Percentiles rank a stretch among this genome's conserved stretches.
These are phyloP conservation scores for Exophiala phaeomuriformis DNA, from an alignment of 2,329 filamentous ascomycete species.

Conservation along the genomic window DNA sequence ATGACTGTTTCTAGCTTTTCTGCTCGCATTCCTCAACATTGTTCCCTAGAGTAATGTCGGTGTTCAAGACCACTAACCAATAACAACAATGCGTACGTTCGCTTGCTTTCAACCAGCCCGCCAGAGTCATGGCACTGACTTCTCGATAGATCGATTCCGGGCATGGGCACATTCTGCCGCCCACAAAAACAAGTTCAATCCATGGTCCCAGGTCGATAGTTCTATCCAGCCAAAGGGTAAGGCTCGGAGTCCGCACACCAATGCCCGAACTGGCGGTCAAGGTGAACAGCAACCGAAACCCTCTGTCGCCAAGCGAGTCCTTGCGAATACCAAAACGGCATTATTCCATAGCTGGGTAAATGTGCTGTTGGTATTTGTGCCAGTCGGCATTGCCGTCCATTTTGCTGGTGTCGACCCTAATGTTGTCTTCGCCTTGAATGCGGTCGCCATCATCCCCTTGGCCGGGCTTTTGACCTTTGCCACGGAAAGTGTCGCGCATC, in stretches of 20 bases:
- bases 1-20: conserved; percentile 3
- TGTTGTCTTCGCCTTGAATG: conserved; percentile 78
- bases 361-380: conserved; percentile 67
- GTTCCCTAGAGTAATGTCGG: neutral
- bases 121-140: neutral
- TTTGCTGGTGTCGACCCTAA: conserved; percentile 55
- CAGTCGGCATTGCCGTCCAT: conserved; percentile 68
- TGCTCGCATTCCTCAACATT: neutral
- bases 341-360: conserved; percentile 82
- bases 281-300: conserved; percentile 9
- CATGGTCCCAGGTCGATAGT: conserved; percentile 17
- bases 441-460: conserved; percentile 83
- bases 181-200: conserved; percentile 24
- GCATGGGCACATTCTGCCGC: conserved; percentile 25
- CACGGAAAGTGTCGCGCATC: conserved; percentile 72
- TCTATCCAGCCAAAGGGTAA: neutral
- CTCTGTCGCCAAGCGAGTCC: conserved; percentile 11
- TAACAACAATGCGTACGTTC: conserved; percentile 1
- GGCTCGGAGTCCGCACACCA: neutral
- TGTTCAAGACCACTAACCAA: neutral
- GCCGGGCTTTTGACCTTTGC: conserved; percentile 83
- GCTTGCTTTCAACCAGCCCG: neutral
- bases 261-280: neutral
- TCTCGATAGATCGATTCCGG: conserved; percentile 17
- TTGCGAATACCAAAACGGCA: conserved; percentile 51